Evolutionary conservation across 768 basidiomycete genomes (phyloP).

Genomic region (Pisolithus albus): DNA sequence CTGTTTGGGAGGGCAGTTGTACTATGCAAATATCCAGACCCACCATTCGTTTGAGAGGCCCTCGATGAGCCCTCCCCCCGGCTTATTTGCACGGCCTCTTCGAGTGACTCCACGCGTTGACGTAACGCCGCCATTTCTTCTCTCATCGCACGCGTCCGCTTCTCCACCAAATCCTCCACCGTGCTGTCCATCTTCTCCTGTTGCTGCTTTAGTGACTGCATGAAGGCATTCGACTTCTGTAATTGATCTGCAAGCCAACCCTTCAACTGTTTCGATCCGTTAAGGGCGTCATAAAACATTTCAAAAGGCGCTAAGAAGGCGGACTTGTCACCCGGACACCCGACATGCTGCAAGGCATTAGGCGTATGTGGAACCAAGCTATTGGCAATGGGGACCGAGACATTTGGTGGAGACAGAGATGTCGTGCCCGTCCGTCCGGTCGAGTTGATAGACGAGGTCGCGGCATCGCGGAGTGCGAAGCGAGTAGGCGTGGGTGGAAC

Average conservation of each 20-base stretch:
- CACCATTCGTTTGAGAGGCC: slow-evolving; percentile 7
- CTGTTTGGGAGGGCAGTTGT: slow-evolving; percentile 35
- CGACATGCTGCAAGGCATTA: slow-evolving; percentile 54
- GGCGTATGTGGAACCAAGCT: slow-evolving; percentile 65
- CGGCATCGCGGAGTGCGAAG: slow-evolving; percentile 38
- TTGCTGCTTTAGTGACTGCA: slow-evolving; percentile 47
- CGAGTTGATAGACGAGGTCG: slow-evolving; percentile 16
- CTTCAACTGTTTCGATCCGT: slow-evolving; percentile 75
- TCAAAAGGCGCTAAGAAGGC: slow-evolving; percentile 82
- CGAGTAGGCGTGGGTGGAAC: slow-evolving; percentile 72
- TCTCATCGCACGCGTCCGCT: slow-evolving; percentile 48
- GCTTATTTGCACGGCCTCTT: slow-evolving; percentile 35
- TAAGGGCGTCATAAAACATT: slow-evolving; percentile 76
- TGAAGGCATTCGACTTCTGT: slow-evolving; percentile 50
- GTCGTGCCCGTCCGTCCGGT: slow-evolving; percentile 27
- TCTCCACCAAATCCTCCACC: slow-evolving; percentile 57
- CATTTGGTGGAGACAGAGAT: slow-evolving; percentile 46
- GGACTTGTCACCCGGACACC: slow-evolving; percentile 56
- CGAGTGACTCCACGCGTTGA: slow-evolving; percentile 63
- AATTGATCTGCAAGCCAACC: slow-evolving; percentile 70
- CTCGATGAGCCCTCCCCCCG: slow-evolving; percentile 17
- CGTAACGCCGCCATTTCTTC: slow-evolving; percentile 56
- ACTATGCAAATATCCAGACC: slow-evolving; percentile 15
- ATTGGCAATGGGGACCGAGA: slow-evolving; percentile 62
- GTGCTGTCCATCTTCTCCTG: slow-evolving; percentile 57